Evolutionary conservation across 1,284 basidiomycete species (phyloP).

Genomic region (Heterobasidion annosum): DNA sequence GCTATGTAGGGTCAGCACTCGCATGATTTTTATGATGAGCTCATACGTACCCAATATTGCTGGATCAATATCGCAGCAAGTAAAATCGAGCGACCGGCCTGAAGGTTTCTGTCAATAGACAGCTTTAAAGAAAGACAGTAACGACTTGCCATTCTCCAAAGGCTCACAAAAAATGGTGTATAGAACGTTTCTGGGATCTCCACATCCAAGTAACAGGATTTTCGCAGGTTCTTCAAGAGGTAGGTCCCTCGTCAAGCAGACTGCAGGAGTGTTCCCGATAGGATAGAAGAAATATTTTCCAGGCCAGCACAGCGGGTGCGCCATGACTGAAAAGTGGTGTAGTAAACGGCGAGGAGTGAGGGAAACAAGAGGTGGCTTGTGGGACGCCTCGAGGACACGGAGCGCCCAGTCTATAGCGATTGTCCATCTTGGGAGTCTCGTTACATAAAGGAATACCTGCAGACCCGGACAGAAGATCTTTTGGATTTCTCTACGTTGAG

Average conservation of each 20-base stretch:
- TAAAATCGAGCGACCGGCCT: slow-evolving; percentile 44
- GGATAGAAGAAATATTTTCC: slow-evolving; percentile 43
- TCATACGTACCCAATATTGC: slow-evolving; percentile 38
- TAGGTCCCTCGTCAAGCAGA: slow-evolving; percentile 37
- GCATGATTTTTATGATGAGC: not conserved
- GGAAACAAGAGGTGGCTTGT: not conserved
- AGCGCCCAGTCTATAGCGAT: too few species aligned
- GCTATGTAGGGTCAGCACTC: slow-evolving; percentile 18
- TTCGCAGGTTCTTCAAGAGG: slow-evolving; percentile 34
- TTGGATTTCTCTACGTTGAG: too few species aligned
- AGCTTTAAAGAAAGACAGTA: not conserved
- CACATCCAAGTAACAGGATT: slow-evolving; percentile 46
- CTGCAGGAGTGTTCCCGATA: slow-evolving; percentile 46
- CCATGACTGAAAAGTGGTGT: slow-evolving; percentile 18
- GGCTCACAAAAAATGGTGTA: slow-evolving; percentile 30
- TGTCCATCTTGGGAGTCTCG: too few species aligned
- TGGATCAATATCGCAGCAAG: slow-evolving; percentile 52
- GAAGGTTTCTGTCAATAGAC: not conserved
- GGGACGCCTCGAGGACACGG: too few species aligned
- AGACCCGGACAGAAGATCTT: too few species aligned
- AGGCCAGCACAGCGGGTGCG: slow-evolving; percentile 28
- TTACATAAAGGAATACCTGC: too few species aligned
- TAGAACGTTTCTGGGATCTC: slow-evolving; percentile 47
- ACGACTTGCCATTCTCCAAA: not conserved
- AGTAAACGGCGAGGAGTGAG: not conserved